These are phyloP conservation scores for Calocybe cyanea DNA, from an alignment of 768 basidiomycete genomes.

Conservation along the genomic window DNA sequence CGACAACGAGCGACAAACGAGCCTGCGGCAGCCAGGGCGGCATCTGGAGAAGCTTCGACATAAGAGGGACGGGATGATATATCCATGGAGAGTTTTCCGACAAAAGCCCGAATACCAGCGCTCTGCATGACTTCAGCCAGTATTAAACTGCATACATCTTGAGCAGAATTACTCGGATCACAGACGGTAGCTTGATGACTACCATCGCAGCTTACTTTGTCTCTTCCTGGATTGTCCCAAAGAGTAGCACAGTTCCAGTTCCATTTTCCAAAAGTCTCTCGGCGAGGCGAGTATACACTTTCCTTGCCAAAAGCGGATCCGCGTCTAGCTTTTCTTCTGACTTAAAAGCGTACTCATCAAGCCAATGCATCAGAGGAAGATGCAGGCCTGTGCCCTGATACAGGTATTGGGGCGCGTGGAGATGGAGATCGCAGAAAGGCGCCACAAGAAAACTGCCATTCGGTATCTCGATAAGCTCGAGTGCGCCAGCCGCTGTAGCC, in stretches of 20 bases:
- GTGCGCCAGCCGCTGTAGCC: conserved; percentile 14
- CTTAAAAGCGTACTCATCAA: conserved; percentile 76
- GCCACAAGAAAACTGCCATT: conserved; percentile 68
- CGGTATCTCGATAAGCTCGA: conserved; percentile 28
- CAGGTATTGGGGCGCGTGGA: conserved; percentile 87
- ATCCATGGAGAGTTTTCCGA: conserved; percentile 94
- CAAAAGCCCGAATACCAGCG: conserved; percentile 71
- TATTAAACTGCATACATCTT: conserved; percentile 50
- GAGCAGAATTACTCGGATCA: background rate
- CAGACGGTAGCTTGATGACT: background rate
- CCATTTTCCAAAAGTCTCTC: conserved; percentile 66
- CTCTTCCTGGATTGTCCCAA: conserved; percentile 79
- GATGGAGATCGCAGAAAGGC: conserved; percentile 77
- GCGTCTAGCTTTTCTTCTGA: conserved; percentile 75
- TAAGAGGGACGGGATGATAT: conserved; percentile 70
- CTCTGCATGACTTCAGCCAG: conserved; percentile 71
- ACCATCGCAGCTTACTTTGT: conserved; percentile 59
- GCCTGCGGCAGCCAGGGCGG: conserved; percentile 46
- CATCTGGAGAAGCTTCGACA: conserved; percentile 51
- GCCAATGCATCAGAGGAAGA: conserved; percentile 81
- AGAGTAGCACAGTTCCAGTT: conserved; percentile 73
- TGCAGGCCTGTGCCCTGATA: conserved; percentile 87
- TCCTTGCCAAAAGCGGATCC: conserved; percentile 53
- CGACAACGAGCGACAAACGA: conserved; percentile 56
- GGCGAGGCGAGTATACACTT: conserved; percentile 67